Conservation (phyloP, 2,329 filamentous ascomycete genomes). For the Venturiaceae sp. region DNA sequence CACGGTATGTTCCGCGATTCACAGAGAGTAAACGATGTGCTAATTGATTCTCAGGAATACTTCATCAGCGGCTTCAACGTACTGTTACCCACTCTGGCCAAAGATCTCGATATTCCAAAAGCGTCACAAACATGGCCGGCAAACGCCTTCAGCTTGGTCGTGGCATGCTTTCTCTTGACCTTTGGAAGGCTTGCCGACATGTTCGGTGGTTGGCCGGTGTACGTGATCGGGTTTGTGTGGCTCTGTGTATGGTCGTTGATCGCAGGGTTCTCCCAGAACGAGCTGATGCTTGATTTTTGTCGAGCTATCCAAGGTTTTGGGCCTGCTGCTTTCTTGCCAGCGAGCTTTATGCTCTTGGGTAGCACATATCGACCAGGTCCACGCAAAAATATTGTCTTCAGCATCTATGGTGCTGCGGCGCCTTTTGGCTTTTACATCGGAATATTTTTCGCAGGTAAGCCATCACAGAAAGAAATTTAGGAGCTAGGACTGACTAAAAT, state of each 20-base stretch:
- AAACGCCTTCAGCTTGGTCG: slow-evolving; percentile 40
- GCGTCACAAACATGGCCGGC: slow-evolving; percentile 43
- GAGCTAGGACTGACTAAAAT: neutral
- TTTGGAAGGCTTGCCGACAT: slow-evolving; percentile 40
- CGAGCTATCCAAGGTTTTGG: slow-evolving; percentile 26
- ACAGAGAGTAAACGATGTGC: neutral
- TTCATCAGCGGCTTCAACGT: slow-evolving; percentile 61
- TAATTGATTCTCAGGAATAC: slow-evolving; percentile 46
- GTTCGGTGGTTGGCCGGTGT: slow-evolving; percentile 52
- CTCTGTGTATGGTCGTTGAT: slow-evolving; percentile 20
- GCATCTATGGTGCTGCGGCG: slow-evolving; percentile 40
- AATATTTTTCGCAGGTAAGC: slow-evolving; percentile 49
- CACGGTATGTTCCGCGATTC: neutral
- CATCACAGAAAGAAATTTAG: neutral
- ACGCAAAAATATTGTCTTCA: slow-evolving; percentile 25
- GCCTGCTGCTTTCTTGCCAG: slow-evolving; percentile 23
- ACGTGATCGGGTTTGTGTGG: slow-evolving; percentile 47
- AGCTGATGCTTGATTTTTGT: slow-evolving; percentile 24
- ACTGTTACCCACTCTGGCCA: slow-evolving; percentile 53
- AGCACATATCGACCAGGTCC: slow-evolving; percentile 24
- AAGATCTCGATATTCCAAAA: slow-evolving; percentile 51
- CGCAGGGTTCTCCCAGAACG: slow-evolving; percentile 20
- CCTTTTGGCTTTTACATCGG: slow-evolving; percentile 50
- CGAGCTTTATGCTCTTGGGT: slow-evolving; percentile 21
- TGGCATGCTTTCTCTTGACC: slow-evolving; percentile 37